A percentile compares a stretch with the other conserved stretches of the same genome.
phyloP scores from a whole-genome alignment of 1,139 yeast species.

The Saccharomyces hybrid region DNA sequence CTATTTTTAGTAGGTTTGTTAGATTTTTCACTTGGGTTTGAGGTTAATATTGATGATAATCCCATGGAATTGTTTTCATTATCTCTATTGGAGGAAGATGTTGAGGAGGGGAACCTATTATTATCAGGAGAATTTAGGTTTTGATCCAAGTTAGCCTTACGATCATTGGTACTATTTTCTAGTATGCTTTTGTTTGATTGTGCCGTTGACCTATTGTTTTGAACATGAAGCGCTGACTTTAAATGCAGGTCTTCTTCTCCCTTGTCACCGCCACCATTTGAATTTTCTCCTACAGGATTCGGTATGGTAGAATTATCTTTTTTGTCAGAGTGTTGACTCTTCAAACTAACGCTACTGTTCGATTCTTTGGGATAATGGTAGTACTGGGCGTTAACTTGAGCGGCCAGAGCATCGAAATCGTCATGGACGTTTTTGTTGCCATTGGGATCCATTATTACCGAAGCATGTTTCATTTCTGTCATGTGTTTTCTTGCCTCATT shows the following conservation, averaged over 20 bases:
- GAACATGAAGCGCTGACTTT: not conserved
- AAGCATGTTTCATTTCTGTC: slow-evolving; percentile 22
- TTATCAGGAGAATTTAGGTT: not conserved
- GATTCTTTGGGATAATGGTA: slow-evolving; percentile 8
- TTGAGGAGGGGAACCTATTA: not conserved
- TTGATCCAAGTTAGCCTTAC: not conserved
- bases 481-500: slow-evolving; percentile 31
- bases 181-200: not conserved
- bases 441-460: slow-evolving; percentile 21
- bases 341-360: not conserved
- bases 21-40: slow-evolving; percentile 10
- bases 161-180: not conserved
- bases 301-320: not conserved
- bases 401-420: slow-evolving; percentile 52
- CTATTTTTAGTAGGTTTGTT: slow-evolving; percentile 33
- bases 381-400: slow-evolving; percentile 54
- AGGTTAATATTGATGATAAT: slow-evolving; percentile 13
- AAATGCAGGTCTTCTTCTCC: not conserved
- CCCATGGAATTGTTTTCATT: not conserved
- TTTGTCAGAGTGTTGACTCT: not conserved
- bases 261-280: not conserved
- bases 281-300: not conserved
- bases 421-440: slow-evolving; percentile 22
- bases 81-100: not conserved
- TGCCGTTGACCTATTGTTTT: not conserved